Conservation (phyloP, 2,329 filamentous ascomycete species). For the Chalaropsis thielavioides region DNA sequence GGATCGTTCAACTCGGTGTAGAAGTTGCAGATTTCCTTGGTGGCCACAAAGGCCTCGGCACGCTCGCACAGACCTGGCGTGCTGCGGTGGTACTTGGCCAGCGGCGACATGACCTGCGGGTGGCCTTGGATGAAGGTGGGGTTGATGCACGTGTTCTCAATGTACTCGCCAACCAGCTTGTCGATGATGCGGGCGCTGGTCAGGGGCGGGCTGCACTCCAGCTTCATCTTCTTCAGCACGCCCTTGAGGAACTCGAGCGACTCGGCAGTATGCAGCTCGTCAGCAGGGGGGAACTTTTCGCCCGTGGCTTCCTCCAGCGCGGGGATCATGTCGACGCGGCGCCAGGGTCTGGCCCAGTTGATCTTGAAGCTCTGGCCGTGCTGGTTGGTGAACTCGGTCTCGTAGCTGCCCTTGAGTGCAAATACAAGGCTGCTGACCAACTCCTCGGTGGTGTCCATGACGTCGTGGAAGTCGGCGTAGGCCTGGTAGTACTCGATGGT, state of each 20-base stretch:
- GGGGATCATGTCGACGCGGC: slow-evolving; percentile 80
- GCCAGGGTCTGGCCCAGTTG: slow-evolving; percentile 95
- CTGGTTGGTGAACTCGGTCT: slow-evolving; percentile 76
- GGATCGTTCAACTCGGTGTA: slow-evolving; percentile 92
- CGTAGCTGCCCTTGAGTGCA: slow-evolving; percentile 70
- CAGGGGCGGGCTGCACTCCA: slow-evolving; percentile 77
- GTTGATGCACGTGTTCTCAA: slow-evolving; percentile 86
- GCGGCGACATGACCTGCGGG: slow-evolving; percentile 44
- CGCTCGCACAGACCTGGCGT: slow-evolving; percentile 75
- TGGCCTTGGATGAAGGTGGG: slow-evolving; percentile 86
- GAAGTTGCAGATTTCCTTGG: slow-evolving; percentile 68
- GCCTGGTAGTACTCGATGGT: slow-evolving; percentile 96
- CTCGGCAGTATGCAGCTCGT: slow-evolving; percentile 79
- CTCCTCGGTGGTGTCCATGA: slow-evolving; percentile 85
- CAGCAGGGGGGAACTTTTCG: slow-evolving; percentile 83
- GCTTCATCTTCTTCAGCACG: slow-evolving; percentile 74
- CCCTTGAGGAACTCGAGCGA: slow-evolving; percentile 76
- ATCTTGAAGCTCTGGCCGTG: slow-evolving; percentile 75
- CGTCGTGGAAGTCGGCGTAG: slow-evolving; percentile 79
- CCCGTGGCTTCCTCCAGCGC: slow-evolving; percentile 77
- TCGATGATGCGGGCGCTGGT: slow-evolving; percentile 96
- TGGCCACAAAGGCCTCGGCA: slow-evolving; percentile 80
- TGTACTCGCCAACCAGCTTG: slow-evolving; percentile 84
- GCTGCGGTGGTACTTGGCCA: slow-evolving; percentile 84
- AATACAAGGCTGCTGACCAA: slow-evolving; percentile 82